Evolutionary conservation across 805 yeast genomes (phyloP), one percentile per base, ranked within the genome.

Genomic region (Barnettozyma sucrosica): DNA sequence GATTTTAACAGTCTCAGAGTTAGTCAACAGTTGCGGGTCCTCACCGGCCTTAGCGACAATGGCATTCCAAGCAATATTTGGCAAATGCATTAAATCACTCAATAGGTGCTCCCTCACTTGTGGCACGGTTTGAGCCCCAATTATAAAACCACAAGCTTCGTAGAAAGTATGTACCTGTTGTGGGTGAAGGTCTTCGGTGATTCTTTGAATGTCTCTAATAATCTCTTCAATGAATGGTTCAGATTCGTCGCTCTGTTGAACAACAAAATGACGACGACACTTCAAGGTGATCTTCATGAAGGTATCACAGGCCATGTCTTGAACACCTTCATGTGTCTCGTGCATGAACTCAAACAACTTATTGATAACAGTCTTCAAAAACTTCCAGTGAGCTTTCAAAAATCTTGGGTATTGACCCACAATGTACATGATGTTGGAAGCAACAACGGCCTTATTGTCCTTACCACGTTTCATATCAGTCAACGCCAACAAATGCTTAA

Each of bases 241-340:
- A 7, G 77, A 65, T 69, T 95, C 98, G 53, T 83, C 84, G 19
- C 80, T 77, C 68, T 92, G 97, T 56, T 79, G 83, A 43, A 85
- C 84, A 36, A 92, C 96, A 67, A 93, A 93, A 67, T 92, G 97
- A 55, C 90, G 82, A 68, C 89, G 90, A 76, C 99, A 93, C 69
- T 93, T 93, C 56, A 80, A 83, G 20, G 96, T 88, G 66, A 93
- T 93, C 67, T 93, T 93, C 64, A 92, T 92, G 64, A 93, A 93
- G 1, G 99, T 93, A 67, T 93, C 99, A 74, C 99, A 93, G 8
- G 99, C 99, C 99, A 93, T 93, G 68, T 93, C 99, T 71, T 93
- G 99, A 52, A 93, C 99, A 72, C 99, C 99, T 68, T 92, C 99
- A 68, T 93, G 99, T n/a, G 97, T 89, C 75, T 93, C 99, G 71